phyloP scores from a whole-genome alignment of 768 basidiomycete genomes.

The Coprinopsis cinerea region DNA sequence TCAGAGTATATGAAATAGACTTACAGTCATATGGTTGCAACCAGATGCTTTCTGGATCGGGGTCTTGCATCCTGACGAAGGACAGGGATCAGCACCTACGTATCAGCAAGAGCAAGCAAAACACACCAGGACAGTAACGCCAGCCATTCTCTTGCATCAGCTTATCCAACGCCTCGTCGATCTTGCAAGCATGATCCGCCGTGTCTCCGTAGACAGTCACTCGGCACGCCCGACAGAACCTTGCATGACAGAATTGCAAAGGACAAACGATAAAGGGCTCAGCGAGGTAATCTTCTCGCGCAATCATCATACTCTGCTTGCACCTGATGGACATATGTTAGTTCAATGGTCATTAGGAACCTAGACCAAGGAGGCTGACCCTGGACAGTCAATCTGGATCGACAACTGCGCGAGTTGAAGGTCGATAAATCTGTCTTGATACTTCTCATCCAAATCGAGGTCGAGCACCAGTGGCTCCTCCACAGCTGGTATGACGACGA shows the following conservation, averaged over 20 bases:
- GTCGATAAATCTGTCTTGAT: conserved; percentile 4
- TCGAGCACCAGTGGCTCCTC: conserved; percentile 3
- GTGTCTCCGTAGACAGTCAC: background rate
- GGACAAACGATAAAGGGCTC: conserved; percentile 7
- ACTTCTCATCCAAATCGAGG: background rate
- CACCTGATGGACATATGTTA: background rate
- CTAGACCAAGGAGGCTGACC: background rate
- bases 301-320: conserved; percentile 2
- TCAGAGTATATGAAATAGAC: background rate
- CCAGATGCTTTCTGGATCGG: conserved; percentile 9
- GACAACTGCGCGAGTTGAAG: conserved; percentile 6
- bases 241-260: background rate
- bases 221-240: conserved; percentile 9
- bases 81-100: background rate
- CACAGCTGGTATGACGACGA: conserved; percentile 1
- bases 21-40: conserved; percentile 12
- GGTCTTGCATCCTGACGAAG: conserved; percentile 6
- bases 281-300: conserved; percentile 7
- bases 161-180: conserved; percentile 9
- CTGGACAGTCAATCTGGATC: conserved; percentile 9
- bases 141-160: conserved; percentile 9
- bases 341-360: background rate
- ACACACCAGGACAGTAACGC: conserved; percentile 11
- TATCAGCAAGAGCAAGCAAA: too few relatives aligned
- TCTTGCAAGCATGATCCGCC: conserved; percentile 6